phyloP scores from a whole-genome alignment of 1,139 yeast genomes.

The Geotrichum reessii region DNA sequence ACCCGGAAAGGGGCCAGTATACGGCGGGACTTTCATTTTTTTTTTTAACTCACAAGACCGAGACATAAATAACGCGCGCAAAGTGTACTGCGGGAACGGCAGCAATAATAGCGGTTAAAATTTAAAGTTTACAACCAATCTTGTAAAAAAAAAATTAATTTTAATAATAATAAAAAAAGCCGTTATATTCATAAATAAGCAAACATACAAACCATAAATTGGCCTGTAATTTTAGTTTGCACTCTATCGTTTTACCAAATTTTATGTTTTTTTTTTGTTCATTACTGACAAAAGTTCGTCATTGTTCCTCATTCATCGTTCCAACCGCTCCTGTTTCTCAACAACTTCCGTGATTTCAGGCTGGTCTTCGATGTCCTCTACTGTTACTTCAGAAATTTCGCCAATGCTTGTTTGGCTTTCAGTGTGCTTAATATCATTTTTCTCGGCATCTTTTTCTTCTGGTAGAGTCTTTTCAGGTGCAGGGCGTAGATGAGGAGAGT shows the following conservation, averaged over 20 bases:
- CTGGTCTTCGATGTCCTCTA: not conserved
- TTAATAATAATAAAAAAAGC: not conserved
- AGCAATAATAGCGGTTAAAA: not conserved
- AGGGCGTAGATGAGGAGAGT: not conserved
- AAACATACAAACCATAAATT: not conserved
- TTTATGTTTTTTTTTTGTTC: not conserved
- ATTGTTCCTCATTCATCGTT: not conserved
- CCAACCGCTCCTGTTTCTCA: not conserved
- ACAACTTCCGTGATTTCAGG: not conserved
- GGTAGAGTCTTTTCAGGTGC: not conserved
- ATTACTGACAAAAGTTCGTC: not conserved
- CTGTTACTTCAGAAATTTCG: not conserved
- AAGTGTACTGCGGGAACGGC: not conserved
- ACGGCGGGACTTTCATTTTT: not conserved
- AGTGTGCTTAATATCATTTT: not conserved
- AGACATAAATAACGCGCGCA: not conserved
- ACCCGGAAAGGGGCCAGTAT: not conserved
- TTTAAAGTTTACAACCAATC: too few relatives aligned
- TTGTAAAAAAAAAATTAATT: too few relatives aligned
- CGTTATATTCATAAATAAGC: not conserved
- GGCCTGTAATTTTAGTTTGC: not conserved
- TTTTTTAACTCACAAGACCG: not conserved
- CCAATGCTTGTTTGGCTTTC: not conserved
- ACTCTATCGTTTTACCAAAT: not conserved
- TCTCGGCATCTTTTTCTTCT: not conserved